Conservation (phyloP, 306 rosid genomes). For the Corylus americana region DNA sequence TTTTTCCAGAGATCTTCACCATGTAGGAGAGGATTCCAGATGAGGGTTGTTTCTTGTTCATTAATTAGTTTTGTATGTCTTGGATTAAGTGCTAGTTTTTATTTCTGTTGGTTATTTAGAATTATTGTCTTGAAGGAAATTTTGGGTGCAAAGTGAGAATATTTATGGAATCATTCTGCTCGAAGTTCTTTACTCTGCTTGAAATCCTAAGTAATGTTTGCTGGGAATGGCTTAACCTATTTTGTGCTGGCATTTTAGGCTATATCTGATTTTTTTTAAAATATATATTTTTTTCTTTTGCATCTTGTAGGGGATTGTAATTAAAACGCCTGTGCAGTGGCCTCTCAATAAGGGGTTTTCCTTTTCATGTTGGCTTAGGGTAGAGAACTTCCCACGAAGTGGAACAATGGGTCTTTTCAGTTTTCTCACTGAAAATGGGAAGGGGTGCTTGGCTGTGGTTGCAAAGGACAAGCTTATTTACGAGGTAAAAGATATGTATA, state of each 20-base stretch:
- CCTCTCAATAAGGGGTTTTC: conserved; percentile 90
- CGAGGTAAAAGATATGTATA: conserved; percentile 57
- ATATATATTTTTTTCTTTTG: conserved; percentile 19
- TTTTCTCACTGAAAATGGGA: conserved; percentile 90
- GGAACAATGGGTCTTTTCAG: conserved; percentile 93
- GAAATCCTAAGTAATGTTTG: not conserved
- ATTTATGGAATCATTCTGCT: conserved; percentile 1
- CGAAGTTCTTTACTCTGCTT: not conserved
- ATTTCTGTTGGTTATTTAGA: not conserved
- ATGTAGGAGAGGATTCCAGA: not conserved
- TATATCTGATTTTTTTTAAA: conserved; percentile 21
- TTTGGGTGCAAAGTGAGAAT: not conserved
- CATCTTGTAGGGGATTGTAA: conserved; percentile 73
- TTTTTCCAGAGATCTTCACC: not conserved
- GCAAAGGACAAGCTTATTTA: conserved; percentile 74
- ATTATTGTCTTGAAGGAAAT: not conserved
- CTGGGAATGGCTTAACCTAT: conserved; percentile 19
- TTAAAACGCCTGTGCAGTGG: conserved; percentile 91
- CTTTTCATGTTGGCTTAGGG: conserved; percentile 93
- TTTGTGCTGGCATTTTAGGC: conserved; percentile 16
- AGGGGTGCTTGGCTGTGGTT: conserved; percentile 83
- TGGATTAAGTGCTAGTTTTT: not conserved
- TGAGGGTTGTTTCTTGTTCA: not conserved
- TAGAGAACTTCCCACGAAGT: conserved; percentile 85
- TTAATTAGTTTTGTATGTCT: not conserved